These are phyloP conservation scores for Gaultheria prostrata DNA, from an alignment of 148 eudicot genomes.

Conservation along the genomic window DNA sequence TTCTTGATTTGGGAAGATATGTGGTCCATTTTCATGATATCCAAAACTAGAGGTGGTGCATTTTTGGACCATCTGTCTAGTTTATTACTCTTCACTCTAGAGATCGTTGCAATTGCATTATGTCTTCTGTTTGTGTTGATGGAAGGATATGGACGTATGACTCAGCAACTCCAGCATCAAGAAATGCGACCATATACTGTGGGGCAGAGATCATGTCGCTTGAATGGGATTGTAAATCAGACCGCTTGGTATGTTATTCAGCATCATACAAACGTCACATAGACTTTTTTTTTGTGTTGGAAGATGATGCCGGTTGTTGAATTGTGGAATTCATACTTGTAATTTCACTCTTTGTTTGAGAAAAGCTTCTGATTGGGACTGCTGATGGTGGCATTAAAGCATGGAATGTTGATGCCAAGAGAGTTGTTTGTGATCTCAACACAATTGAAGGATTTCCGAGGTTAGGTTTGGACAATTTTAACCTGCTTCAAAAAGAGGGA, in stretches of 20 bases:
- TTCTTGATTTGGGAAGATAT: not conserved
- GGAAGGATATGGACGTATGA: constrained; percentile 94
- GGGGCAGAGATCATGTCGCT: constrained; percentile 97
- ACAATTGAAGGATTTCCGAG: constrained; percentile 70
- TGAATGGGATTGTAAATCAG: constrained; percentile 97
- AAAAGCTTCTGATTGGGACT: constrained; percentile 97
- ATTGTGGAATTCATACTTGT: constrained; percentile 21
- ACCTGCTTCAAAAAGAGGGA: not conserved
- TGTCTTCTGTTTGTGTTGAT: constrained; percentile 20
- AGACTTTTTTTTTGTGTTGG: not conserved
- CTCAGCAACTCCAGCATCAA: constrained; percentile 72
- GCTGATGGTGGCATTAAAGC: constrained; percentile 97
- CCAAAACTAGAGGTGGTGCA: not conserved
- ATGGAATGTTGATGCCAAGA: constrained; percentile 98
- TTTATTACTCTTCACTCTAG: not conserved
- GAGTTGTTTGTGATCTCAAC: constrained; percentile 95
- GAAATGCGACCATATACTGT: constrained; percentile 96
- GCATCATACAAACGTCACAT: not conserved
- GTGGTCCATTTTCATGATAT: constrained; percentile 1
- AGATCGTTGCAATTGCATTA: not conserved
- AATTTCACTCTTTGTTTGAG: constrained; percentile 15
- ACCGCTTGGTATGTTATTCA: constrained; percentile 68
- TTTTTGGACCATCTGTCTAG: not conserved
- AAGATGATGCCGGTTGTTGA: constrained; percentile 14
- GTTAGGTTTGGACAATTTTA: constrained; percentile 31